Evolutionary conservation across 345 rosid species (phyloP).

Genomic region (Eucalyptus lansdowneana): DNA sequence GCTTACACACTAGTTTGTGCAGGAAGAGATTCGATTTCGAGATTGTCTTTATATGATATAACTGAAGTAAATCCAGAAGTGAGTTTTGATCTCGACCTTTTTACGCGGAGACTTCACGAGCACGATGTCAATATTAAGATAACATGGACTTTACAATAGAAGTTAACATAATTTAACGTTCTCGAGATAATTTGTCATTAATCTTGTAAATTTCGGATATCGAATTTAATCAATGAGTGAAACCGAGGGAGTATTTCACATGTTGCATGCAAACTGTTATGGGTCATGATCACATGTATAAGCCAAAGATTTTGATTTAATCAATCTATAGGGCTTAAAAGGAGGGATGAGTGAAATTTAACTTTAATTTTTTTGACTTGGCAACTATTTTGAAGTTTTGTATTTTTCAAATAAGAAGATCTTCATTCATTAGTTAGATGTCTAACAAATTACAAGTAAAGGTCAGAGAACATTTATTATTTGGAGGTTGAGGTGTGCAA

Average conservation of each 20-base stretch:
- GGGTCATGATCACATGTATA: background rate
- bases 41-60: background rate
- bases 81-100: background rate
- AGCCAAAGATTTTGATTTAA: background rate
- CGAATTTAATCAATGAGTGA: background rate
- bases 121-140: background rate
- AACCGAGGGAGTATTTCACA: background rate
- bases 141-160: background rate
- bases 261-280: background rate
- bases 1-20: background rate
- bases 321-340: background rate
- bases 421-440: background rate
- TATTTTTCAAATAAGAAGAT: background rate
- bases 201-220: background rate
- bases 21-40: background rate
- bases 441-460: background rate
- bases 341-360: accelerated
- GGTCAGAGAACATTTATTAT: background rate
- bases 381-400: background rate
- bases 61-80: background rate
- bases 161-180: accelerated
- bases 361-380: background rate
- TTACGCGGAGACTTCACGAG: background rate
- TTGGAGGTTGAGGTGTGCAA: background rate
- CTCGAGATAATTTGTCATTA: background rate